These are phyloP conservation scores for Xylariomycetidae sp. DNA, from an alignment of 2,329 filamentous ascomycete genomes.

Conservation along the genomic window DNA sequence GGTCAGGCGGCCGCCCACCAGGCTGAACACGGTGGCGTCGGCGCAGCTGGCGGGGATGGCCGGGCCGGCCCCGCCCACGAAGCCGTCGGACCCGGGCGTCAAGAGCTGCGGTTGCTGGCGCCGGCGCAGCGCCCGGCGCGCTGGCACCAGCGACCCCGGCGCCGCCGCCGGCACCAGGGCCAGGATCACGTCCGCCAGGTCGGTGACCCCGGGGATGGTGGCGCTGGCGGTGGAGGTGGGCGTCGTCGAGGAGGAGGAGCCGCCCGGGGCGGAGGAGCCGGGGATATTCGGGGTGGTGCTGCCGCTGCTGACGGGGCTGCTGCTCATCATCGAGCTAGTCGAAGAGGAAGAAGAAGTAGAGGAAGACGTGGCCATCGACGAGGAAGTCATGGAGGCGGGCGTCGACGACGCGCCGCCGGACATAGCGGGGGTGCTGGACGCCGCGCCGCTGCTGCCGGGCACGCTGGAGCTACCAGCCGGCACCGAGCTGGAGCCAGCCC, in stretches of 20 bases:
- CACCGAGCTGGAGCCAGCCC: background rate
- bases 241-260: too few species aligned
- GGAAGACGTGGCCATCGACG: too few species aligned
- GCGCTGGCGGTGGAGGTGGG: conserved; percentile 4
- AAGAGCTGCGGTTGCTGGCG: conserved; percentile 5
- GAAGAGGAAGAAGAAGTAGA: too few species aligned
- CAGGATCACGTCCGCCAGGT: conserved; percentile 15
- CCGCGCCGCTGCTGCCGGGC: background rate
- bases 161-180: conserved; percentile 9
- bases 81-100: too few species aligned
- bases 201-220: conserved; percentile 10
- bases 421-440: background rate
- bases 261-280: background rate
- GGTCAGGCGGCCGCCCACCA: conserved; percentile 15
- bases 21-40: conserved; percentile 17
- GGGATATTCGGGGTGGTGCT: conserved; percentile 3
- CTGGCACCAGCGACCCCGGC: conserved; percentile 5
- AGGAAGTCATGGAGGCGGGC: too few species aligned
- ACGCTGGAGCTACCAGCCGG: conserved; percentile 2
- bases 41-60: conserved; percentile 16
- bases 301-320: background rate
- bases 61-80: conserved; percentile 17
- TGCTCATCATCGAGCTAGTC: too few species aligned
- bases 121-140: conserved; percentile 3
- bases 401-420: background rate